Conservation (phyloP, 768 basidiomycete species). For the Melanogaster broomeanus region DNA sequence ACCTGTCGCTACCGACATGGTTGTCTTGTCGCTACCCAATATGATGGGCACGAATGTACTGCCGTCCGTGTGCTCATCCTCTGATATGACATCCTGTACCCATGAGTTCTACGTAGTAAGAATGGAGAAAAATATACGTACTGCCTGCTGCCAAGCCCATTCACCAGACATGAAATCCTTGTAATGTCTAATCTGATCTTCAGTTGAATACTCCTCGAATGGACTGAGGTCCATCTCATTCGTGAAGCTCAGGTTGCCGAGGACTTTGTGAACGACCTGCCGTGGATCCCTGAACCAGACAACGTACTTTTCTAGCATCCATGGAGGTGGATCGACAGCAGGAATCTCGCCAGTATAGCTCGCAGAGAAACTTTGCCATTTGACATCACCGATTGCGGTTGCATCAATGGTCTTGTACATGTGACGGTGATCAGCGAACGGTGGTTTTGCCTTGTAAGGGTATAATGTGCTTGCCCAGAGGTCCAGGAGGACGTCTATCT, state of each 20-base stretch:
- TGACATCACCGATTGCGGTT: slow-evolving; percentile 24
- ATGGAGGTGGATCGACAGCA: slow-evolving; percentile 14
- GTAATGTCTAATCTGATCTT: slow-evolving; percentile 6
- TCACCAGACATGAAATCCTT: slow-evolving; percentile 26
- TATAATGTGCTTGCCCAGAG: slow-evolving; percentile 19
- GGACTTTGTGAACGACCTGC: slow-evolving; percentile 17
- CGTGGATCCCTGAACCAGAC: slow-evolving; percentile 28
- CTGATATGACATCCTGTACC: slow-evolving; percentile 5
- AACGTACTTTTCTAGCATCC: slow-evolving; percentile 28
- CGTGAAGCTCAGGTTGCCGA: slow-evolving; percentile 23
- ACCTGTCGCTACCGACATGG: slow-evolving; percentile 10
- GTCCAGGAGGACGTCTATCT: slow-evolving; percentile 18
- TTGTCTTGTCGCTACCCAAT: slow-evolving; percentile 13
- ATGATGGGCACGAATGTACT: slow-evolving; percentile 9
- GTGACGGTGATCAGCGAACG: slow-evolving; percentile 24
- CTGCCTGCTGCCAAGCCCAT: slow-evolving; percentile 33
- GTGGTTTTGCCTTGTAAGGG: slow-evolving; percentile 12
- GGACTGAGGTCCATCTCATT: slow-evolving; percentile 19
- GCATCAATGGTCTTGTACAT: slow-evolving; percentile 28
- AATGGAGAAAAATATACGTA: slow-evolving; percentile 16
- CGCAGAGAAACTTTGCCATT: slow-evolving; percentile 28
- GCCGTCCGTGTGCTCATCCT: slow-evolving; percentile 12
- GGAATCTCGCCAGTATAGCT: slow-evolving; percentile 16
- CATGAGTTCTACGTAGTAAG: too few relatives aligned
- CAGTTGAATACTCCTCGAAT: slow-evolving; percentile 10